Conservation (phyloP, 805 yeast genomes). For the Wickerhamiella galacta region DNA sequence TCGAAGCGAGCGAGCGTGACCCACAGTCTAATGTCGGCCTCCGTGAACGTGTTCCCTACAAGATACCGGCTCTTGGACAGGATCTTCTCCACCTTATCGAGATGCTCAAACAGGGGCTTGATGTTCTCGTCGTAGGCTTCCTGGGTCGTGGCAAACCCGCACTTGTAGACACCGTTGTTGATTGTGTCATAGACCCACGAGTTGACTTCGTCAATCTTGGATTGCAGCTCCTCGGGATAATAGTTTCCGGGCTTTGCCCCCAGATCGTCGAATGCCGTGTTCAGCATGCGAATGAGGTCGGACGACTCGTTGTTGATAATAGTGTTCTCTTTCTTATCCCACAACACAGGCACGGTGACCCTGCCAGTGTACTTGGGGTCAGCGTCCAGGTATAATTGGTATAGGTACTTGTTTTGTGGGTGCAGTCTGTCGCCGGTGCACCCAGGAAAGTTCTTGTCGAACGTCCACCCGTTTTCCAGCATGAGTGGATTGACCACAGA, state of each 20-base stretch:
- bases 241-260: slow-evolving; percentile 37
- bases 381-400: slow-evolving; percentile 60
- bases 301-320: slow-evolving; percentile 86
- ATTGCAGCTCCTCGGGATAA: slow-evolving; percentile 39
- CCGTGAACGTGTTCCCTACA: slow-evolving; percentile 55
- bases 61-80: slow-evolving; percentile 29
- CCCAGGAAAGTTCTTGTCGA: slow-evolving; percentile 34
- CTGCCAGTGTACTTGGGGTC: slow-evolving; percentile 65
- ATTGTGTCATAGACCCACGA: slow-evolving; percentile 69
- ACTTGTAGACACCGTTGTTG: slow-evolving; percentile 84
- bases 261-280: slow-evolving; percentile 45
- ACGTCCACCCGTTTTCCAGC: slow-evolving; percentile 83
- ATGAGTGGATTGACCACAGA: slow-evolving; percentile 85
- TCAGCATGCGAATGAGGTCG: slow-evolving; percentile 74
- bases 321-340: slow-evolving; percentile 71
- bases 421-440: slow-evolving; percentile 44
- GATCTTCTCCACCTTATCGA: slow-evolving; percentile 28
- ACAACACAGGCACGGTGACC: slow-evolving; percentile 82
- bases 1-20: slow-evolving; percentile 85
- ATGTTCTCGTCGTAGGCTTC: slow-evolving; percentile 65
- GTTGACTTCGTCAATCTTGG: slow-evolving; percentile 59
- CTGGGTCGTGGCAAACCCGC: slow-evolving; percentile 78
- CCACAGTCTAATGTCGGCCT: slow-evolving; percentile 76
- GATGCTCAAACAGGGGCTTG: slow-evolving; percentile 42
- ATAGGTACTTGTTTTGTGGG: slow-evolving; percentile 35